These are phyloP conservation scores for Apiotrichum porosum DNA, from an alignment of 1,284 basidiomycete genomes.

Conservation along the genomic window DNA sequence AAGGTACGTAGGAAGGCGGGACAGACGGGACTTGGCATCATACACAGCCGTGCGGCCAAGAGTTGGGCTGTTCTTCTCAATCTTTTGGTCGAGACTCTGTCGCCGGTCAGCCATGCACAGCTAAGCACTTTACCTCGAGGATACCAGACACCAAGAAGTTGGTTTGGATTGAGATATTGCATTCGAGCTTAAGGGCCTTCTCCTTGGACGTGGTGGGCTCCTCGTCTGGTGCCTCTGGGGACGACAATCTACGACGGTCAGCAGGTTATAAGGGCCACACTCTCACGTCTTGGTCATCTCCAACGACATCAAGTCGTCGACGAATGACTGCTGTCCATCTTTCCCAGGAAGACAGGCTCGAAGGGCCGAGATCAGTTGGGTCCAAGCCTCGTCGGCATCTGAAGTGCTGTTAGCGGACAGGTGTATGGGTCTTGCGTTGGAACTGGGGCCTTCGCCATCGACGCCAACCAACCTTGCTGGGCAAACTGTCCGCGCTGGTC, in stretches of 20 bases:
- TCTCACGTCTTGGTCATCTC: conserved; percentile 77
- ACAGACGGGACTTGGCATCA: conserved; percentile 73
- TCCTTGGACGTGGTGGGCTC: conserved; percentile 62
- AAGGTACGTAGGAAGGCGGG: conserved; percentile 67
- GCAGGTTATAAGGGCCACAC: too few species aligned
- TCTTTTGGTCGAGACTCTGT: conserved; percentile 74
- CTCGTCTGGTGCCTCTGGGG: conserved; percentile 77
- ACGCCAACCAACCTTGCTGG: conserved; percentile 66
- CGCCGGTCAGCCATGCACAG: neutral
- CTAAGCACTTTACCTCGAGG: conserved; percentile 59
- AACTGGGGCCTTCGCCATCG: too few species aligned
- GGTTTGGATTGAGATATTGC: conserved; percentile 79
- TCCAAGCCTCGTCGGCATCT: conserved; percentile 97
- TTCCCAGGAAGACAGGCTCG: conserved; percentile 57
- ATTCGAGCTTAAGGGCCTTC: conserved; percentile 80
- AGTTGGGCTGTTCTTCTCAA: conserved; percentile 78
- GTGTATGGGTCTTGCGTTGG: too few species aligned
- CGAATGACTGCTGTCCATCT: conserved; percentile 53
- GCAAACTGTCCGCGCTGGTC: conserved; percentile 61
- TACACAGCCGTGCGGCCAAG: conserved; percentile 79
- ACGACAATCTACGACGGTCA: conserved; percentile 57
- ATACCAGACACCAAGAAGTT: conserved; percentile 90
- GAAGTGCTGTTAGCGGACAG: neutral
- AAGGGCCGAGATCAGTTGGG: conserved; percentile 73
- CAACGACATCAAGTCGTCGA: conserved; percentile 80